Evolutionary conservation across 2,329 filamentous ascomycete species (phyloP), one percentile per base, ranked within the genome.

Genomic region (Fusarium domesticum): DNA sequence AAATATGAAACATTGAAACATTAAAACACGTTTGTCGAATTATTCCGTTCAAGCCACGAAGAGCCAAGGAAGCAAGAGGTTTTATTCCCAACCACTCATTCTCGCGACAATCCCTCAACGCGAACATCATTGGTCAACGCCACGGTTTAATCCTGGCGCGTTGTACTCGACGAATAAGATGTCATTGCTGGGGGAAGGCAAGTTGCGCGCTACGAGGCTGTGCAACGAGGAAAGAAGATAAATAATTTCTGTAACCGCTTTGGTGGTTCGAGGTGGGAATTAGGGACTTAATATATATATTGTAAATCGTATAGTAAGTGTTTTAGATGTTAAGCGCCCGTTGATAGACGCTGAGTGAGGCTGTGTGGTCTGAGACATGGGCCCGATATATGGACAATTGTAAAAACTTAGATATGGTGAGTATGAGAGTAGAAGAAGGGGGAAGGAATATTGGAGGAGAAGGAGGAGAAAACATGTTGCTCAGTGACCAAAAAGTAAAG

Each of bases 161-260:
- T 59, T 51, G 35, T 43, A 35, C 6, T 16, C 18, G 43, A 35
- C 57, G 53, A 59, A 60, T 59, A 32, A 48, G 51, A 50, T 36
- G 32, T 20, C 30, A 52, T 39, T 4, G 37, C 5, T 17, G 16
- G 33, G 34, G 37, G 25, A 16, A 38, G 18, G 18, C 6, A 23
- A 12, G 20, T 20, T 46, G 42, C 39, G 38, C 38, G 43, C 43
- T 31, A 8, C 23, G 47, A 51, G 53, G 51, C 51, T 45, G 51
- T 55, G 49, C 35, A 44, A 53, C 38, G 45, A 18, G 35, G 32
- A 6, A 35, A 37, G 18, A 32, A 37, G 11, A 38, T 36, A 16
- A 30, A 45, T 46, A 53, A 61, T 61, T 39, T 60, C 53, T 43
- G 45, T 58, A 61, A 44, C 55, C 58, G 58, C 58, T 39, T 34